Evolutionary conservation across 192 early-diverging fungal species (phyloP).

Genomic region (Coemansia sp.): DNA sequence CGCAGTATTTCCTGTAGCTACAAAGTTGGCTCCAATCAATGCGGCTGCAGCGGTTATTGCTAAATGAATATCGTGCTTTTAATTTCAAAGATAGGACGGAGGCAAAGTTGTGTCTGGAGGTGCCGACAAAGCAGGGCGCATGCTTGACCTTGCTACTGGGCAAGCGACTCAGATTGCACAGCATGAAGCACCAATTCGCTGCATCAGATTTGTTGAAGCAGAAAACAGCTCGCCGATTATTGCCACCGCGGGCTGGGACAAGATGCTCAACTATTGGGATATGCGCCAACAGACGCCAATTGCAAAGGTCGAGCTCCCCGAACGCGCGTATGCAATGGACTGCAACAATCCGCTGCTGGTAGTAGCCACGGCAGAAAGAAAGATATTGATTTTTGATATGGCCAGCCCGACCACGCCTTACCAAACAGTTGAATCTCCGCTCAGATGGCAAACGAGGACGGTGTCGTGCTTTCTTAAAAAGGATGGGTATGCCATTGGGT

Average conservation of each 20-base stretch:
- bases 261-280: constrained; percentile 97
- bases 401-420: constrained; percentile 72
- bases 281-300: constrained; percentile 74
- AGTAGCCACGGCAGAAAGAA: constrained; percentile 89
- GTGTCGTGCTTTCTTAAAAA: constrained; percentile 78
- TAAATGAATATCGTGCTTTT: too few relatives aligned
- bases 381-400: constrained; percentile 78
- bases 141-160: constrained; percentile 81
- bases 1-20: not conserved
- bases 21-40: not conserved
- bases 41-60: not conserved
- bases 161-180: constrained; percentile 81
- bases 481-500: constrained; percentile 85
- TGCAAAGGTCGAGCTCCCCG: constrained; percentile 71
- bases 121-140: constrained; percentile 82
- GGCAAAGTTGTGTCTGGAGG: constrained; percentile 86
- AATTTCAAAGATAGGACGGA: constrained; percentile 68
- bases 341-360: constrained; percentile 75
- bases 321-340: constrained; percentile 92
- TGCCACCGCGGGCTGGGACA: constrained; percentile 95
- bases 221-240: constrained; percentile 61
- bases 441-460: constrained; percentile 65
- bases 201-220: constrained; percentile 74
- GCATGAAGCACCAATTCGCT: constrained; percentile 88
- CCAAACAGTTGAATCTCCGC: constrained; percentile 61